Conservation (phyloP, 225 moss, liverwort and hornwort species). For the Takakia lepidozioides region DNA sequence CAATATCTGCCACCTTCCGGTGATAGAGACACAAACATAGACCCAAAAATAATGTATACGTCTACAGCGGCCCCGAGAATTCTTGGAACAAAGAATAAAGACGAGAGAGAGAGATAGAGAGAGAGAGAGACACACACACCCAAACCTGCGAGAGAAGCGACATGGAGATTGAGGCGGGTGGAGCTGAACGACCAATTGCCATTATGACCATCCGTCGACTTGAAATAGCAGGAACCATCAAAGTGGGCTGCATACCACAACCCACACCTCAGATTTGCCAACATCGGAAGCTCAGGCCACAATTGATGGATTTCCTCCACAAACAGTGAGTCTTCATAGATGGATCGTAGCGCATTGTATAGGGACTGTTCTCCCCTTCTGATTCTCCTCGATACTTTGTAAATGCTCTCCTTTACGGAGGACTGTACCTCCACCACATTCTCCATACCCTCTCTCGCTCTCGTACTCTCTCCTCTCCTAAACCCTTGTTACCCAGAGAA, state of each 20-base stretch:
- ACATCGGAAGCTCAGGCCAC: conserved; percentile 55
- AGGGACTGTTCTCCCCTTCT: conserved; percentile 62
- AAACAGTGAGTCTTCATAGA: conserved; percentile 72
- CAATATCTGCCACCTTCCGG: too few species aligned
- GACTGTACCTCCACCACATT: too few species aligned
- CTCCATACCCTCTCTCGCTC: too few species aligned
- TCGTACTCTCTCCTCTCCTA: too few species aligned
- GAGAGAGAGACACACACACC: too few species aligned
- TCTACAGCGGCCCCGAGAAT: too few species aligned
- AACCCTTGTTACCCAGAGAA: too few species aligned
- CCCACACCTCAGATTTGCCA: conserved; percentile 90
- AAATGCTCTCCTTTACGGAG: conserved; percentile 73
- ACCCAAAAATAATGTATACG: too few species aligned
- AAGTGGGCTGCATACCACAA: conserved; percentile 62
- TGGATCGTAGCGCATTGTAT: conserved; percentile 84
- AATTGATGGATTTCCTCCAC: conserved; percentile 60
- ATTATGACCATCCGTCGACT: conserved; percentile 95
- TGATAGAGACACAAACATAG: too few species aligned
- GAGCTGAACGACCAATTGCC: conserved; percentile 89
- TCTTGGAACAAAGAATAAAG: not conserved
- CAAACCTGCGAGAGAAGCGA: conserved; percentile 72
- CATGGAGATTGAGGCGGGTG: conserved; percentile 72
- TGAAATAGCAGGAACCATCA: conserved; percentile 82
- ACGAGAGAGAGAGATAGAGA: not conserved
- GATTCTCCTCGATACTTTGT: conserved; percentile 60